Percentiles rank a stretch among this genome's conserved stretches.
Evolutionary conservation across 768 basidiomycete genomes (phyloP).

Genomic region (Mycena maculata): DNA sequence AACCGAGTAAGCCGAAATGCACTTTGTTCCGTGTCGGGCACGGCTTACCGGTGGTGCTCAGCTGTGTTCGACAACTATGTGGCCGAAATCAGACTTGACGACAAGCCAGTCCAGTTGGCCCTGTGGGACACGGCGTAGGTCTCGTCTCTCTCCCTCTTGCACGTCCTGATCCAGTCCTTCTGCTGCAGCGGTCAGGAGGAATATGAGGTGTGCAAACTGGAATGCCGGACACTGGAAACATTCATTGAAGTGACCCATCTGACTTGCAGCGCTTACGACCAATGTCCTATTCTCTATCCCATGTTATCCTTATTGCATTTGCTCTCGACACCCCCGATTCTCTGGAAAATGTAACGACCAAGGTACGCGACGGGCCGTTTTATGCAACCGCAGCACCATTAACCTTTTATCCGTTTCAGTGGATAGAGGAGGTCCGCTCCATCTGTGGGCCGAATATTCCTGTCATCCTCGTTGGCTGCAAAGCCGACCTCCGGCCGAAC

Average conservation of each 20-base stretch:
- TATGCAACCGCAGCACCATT: conserved; percentile 19
- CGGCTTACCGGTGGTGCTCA: conserved; percentile 47
- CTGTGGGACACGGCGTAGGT: conserved; percentile 97
- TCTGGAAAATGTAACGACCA: conserved; percentile 93
- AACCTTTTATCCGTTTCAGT: conserved; percentile 58
- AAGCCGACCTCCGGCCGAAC: conserved; percentile 88
- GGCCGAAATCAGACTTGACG: conserved; percentile 96
- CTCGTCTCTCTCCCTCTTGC: conserved; percentile 14
- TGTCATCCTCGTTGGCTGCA: conserved; percentile 96
- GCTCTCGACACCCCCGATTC: conserved; percentile 97
- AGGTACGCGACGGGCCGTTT: conserved; percentile 59
- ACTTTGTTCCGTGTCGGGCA: conserved; percentile 25
- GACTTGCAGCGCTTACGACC: conserved; percentile 86
- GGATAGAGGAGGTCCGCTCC: conserved; percentile 98
- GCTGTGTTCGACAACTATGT: conserved; percentile 99
- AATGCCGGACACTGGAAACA: conserved; percentile 23
- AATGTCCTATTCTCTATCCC: conserved; percentile 97
- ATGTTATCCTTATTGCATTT: conserved; percentile 98
- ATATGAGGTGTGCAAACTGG: conserved; percentile 77
- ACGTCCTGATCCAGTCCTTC: conserved; percentile 26
- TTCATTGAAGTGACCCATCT: conserved; percentile 25
- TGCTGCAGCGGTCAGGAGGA: conserved; percentile 91
- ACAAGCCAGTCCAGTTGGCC: conserved; percentile 96
- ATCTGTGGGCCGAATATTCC: conserved; percentile 95
- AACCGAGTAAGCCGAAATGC: conserved; percentile 63